Base-by-base conservation (phyloP, 345 rosid genomes). In the Eucalyptus urophylla region DNA sequence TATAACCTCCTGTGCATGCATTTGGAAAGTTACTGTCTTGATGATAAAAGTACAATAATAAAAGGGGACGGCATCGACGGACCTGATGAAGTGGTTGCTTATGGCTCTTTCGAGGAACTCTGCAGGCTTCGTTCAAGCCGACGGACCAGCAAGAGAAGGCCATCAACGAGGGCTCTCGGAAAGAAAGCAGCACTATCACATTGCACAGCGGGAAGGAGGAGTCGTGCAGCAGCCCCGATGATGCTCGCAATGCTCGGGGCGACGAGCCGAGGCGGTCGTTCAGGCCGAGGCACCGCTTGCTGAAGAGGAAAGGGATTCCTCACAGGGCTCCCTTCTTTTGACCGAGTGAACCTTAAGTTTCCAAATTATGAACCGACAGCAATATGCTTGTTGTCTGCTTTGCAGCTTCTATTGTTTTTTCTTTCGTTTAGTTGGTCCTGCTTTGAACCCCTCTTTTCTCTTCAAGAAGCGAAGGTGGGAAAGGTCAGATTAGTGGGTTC, bases 251-350 rank as follows among this genome's bases (percentile, higher is more conserved):
- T 94, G 94, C 89, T 91, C 90, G 21, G 94, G 94, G 5, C 95
- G 92, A 81, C 95, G 93, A 43, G 92, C 91, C 11, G 92, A 90
- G 45, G 65, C 62, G 85, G 60, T 87, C 93, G 80, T 87, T 96
- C 91, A 95, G 93, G 94, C 95, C 96, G 37, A 91, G 94, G 87
- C 87, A 67, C 90, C 93, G 90, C 88, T 37, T 91, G 85, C 90
- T 90, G 89, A 96, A 96, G 89, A 93, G 88, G 69, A 87, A 87
- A 87, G 88, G 88, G 49, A 58, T 58, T 43, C 88, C 88, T 31
- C 92, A 80, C 33, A 94, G 99, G 87, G 92, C 99, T 89, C 96
- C 94, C 83, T 49, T 91, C 60, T 62, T 54, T 86, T 93, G 86
- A 87, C 33, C n/a, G 47, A 21, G 85, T 11, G 85, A 76, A 76